These are phyloP conservation scores for Aspergillus homomorphus DNA, from an alignment of 495 filamentous ascomycete species.

Conservation along the genomic window DNA sequence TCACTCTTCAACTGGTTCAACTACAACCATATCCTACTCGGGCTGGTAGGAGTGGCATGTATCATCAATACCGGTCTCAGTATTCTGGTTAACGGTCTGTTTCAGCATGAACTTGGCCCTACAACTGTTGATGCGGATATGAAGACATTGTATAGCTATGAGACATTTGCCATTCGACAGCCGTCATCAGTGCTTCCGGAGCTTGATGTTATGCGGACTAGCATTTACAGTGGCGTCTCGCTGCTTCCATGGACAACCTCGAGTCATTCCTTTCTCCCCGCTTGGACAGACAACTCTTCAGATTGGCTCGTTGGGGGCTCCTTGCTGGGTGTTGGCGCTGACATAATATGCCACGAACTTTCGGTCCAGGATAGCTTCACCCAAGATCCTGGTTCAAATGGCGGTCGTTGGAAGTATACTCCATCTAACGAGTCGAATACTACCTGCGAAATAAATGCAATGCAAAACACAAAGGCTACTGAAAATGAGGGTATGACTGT, in stretches of 20 bases:
- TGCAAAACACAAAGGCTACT: not conserved
- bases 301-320: conserved; percentile 1
- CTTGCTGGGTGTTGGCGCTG: not conserved
- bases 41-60: conserved; percentile 3
- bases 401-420: conserved; percentile 2
- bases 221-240: conserved; percentile 6
- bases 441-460: not conserved
- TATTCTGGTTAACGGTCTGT: conserved; percentile 4
- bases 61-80: conserved; percentile 4
- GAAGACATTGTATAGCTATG: conserved; percentile 2
- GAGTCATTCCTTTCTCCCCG: conserved; percentile 6
- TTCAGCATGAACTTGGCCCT: conserved; percentile 1
- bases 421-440: not conserved
- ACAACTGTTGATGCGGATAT: not conserved
- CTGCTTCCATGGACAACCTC: conserved; percentile 9
- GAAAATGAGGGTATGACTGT: not conserved
- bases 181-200: conserved; percentile 6
- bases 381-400: not conserved
- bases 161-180: not conserved
- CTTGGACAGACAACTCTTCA: conserved; percentile 1
- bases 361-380: not conserved
- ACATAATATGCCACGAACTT: not conserved
- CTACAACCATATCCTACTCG: conserved; percentile 3
- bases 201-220: conserved; percentile 1
- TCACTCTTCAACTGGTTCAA: conserved; percentile 4